Percentiles rank a stretch among this genome's conserved stretches.
Conservation (phyloP, 768 basidiomycete genomes). For the Panellus pusillus region DNA sequence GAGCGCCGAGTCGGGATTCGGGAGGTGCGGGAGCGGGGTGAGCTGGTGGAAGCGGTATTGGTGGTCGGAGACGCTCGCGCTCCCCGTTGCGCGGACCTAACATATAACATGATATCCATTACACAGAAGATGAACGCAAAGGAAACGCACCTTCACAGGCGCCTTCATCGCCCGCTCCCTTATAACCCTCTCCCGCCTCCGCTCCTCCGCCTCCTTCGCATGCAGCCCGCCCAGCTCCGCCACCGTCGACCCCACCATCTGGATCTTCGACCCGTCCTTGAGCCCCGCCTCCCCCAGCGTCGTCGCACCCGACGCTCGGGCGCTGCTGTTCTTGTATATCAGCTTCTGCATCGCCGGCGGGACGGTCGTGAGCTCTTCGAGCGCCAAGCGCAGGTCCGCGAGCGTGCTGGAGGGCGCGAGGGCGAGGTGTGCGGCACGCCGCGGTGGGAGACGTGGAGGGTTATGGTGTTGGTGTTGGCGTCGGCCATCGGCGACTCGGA, state of each 20-base stretch:
- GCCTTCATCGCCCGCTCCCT: slow-evolving; percentile 57
- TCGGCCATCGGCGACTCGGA: slow-evolving; percentile 15
- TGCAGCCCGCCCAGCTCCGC: slow-evolving; percentile 57
- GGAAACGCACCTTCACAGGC: slow-evolving; percentile 51
- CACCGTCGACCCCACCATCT: slow-evolving; percentile 67
- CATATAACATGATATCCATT: slow-evolving; percentile 28
- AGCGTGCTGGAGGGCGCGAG: slow-evolving; percentile 53
- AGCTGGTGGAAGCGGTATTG: slow-evolving; percentile 66
- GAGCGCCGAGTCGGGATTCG: slow-evolving; percentile 57
- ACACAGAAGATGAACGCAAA: not conserved
- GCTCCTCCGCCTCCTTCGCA: slow-evolving; percentile 56
- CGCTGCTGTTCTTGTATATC: slow-evolving; percentile 65
- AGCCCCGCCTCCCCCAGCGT: slow-evolving; percentile 50
- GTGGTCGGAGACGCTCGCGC: slow-evolving; percentile 35
- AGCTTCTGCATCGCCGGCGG: slow-evolving; percentile 70
- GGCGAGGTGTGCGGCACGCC: slow-evolving; percentile 49
- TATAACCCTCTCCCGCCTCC: slow-evolving; percentile 57
- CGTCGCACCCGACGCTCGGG: slow-evolving; percentile 30
- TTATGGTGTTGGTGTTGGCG: not conserved
- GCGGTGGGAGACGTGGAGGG: slow-evolving; percentile 43
- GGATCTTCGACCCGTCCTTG: slow-evolving; percentile 63
- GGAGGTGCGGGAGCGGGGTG: slow-evolving; percentile 62
- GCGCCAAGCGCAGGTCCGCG: slow-evolving; percentile 44
- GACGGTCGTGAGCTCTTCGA: slow-evolving; percentile 67
- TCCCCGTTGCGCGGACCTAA: slow-evolving; percentile 56